Evolutionary conservation across 768 basidiomycete genomes (phyloP), one percentile per base, ranked within the genome.

Genomic region (Rhodotorula toruloides): DNA sequence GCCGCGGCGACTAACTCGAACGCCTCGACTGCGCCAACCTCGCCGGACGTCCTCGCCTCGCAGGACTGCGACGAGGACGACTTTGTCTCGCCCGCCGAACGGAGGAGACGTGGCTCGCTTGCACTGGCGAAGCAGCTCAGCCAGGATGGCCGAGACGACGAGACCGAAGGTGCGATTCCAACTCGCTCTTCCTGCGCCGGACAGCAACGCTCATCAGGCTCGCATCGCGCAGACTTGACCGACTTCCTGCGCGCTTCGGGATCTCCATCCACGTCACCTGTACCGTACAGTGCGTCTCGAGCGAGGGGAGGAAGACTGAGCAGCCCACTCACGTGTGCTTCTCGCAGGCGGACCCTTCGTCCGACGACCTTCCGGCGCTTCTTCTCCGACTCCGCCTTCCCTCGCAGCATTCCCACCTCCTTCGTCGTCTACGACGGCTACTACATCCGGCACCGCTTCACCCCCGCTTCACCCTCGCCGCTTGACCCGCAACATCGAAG

Each of bases 11-110:
- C 54, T 0, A 27, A 43, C 8, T 67, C 65, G 27, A 39, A 37
- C 36, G 36, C 21, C 2, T 67, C 65, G 14, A 67, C 60, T 6
- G 65, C 65, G 3, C 60, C 65, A 3, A 67, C 65, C 1, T 67
- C 65, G 21, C 65, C 65, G 1, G 59, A 58, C 21, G 39, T 42
- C 22, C 27, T 25, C 34, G 29, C 25, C 27, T 34, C 37, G 54
- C 21, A 16, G 27, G 4, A 14, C 40, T 11, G 13, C 3, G 12
- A 11, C 19, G 55, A 42, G 31, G 40, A 42, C 5, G 54, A 58
- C 21, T 1, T 25, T 0, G 12, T 54, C 0, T 43, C 65, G 31
- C 32, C 31, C n/a, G 53, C 53, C 1, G 65, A 66, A 25, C 39
- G 42, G 32, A 17, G 65, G 16, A n/a, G 65, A 40, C 27, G 58